Evolutionary conservation across 2,329 filamentous ascomycete genomes (phyloP).

Genomic region (Phyllosticta capitalensis): DNA sequence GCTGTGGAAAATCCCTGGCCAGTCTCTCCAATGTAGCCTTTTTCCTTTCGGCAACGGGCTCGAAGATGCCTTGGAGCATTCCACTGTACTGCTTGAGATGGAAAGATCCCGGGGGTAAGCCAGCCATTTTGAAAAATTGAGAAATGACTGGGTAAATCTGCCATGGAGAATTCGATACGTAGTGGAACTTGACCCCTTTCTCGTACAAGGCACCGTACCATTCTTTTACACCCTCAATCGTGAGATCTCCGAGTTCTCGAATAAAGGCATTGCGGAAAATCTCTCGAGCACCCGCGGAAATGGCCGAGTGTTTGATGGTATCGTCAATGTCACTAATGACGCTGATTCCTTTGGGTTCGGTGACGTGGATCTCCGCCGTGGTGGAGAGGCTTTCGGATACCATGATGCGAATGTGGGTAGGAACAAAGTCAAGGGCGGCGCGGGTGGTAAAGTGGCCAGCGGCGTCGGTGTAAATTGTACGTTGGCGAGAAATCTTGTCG

Average conservation of each 20-base stretch:
- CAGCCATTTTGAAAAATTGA: constrained; percentile 71
- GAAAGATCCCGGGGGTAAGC: constrained; percentile 77
- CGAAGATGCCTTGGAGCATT: constrained; percentile 96
- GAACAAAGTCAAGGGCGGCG: constrained; percentile 77
- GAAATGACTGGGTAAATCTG: constrained; percentile 86
- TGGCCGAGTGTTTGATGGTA: constrained; percentile 92
- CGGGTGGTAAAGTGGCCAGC: constrained; percentile 79
- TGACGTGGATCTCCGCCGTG: constrained; percentile 67
- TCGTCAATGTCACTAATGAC: constrained; percentile 97
- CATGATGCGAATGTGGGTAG: constrained; percentile 78
- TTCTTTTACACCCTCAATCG: constrained; percentile 75
- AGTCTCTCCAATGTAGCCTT: constrained; percentile 79
- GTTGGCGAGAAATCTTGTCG: constrained; percentile 67
- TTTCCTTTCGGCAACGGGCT: constrained; percentile 92
- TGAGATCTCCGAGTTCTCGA: constrained; percentile 70
- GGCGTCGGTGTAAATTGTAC: constrained; percentile 76
- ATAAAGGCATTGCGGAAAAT: constrained; percentile 97
- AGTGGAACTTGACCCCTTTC: constrained; percentile 83
- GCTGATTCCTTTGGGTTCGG: constrained; percentile 71
- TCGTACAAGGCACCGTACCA: constrained; percentile 76
- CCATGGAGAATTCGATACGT: constrained; percentile 99
- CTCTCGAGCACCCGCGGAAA: constrained; percentile 75
- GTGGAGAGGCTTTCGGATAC: constrained; percentile 78
- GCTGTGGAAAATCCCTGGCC: constrained; percentile 76
- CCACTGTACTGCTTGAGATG: constrained; percentile 95